These are phyloP conservation scores for Fonsecaea nubica DNA, from an alignment of 2,329 filamentous ascomycete genomes.

Conservation along the genomic window DNA sequence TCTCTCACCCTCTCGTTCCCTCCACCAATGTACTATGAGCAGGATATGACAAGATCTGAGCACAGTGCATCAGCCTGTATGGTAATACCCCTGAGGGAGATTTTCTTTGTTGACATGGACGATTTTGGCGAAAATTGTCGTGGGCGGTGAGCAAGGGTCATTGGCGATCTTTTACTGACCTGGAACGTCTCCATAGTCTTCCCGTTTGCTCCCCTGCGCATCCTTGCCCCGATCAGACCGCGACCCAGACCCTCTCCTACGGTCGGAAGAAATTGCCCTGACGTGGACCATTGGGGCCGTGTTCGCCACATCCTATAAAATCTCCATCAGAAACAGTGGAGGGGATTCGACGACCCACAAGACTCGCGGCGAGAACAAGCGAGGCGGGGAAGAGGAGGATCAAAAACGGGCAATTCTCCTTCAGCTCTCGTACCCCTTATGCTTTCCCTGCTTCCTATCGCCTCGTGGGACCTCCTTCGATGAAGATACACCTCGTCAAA, in stretches of 20 bases:
- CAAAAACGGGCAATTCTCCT: conserved; percentile 9
- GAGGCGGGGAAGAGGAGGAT: neutral
- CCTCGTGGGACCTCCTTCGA: neutral
- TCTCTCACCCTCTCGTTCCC: too few relatives aligned
- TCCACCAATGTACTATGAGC: neutral
- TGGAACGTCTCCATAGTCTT: neutral
- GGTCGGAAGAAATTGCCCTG: conserved; percentile 1
- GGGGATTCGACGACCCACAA: neutral
- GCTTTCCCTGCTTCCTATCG: neutral
- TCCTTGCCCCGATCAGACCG: neutral
- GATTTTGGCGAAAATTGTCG: neutral
- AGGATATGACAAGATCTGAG: neutral
- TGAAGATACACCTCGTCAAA: neutral
- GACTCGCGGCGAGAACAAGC: neutral
- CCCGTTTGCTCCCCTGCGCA: neutral
- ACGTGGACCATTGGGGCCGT: neutral
- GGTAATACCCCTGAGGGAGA: neutral
- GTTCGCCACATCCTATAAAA: neutral
- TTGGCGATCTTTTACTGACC: neutral
- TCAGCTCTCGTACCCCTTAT: neutral
- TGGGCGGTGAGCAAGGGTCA: conserved; percentile 3
- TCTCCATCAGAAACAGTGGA: neutral
- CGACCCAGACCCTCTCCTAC: neutral
- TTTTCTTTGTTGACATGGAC: conserved; percentile 7
- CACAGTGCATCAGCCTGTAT: neutral